Base-by-base conservation (phyloP, 2,329 filamentous ascomycete species). In the Fusarium falciforme region DNA sequence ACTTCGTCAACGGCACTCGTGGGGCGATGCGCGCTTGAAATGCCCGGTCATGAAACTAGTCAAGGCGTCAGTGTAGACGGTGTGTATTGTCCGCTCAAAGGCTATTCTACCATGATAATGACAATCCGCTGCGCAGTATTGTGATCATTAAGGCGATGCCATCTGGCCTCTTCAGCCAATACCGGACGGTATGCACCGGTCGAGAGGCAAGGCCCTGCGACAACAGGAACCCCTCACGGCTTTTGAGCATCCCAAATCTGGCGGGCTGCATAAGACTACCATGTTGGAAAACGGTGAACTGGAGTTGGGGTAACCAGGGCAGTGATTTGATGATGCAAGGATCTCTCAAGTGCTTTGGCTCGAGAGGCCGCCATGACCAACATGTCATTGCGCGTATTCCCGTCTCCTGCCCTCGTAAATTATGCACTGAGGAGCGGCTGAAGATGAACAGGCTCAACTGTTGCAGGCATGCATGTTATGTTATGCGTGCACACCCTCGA, bases 181-280 rank as follows among this genome's bases (percentile, higher is more conserved):
- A 14, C 25, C 22, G 16, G 47, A 31, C 17, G 47, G 47, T 7
- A 31, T 31, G 44, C 27, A 52, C 25, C 47, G 17, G 47, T 52
- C 47, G n/a, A 31, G 47, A 52, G 47, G 44, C 44, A 63, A 71
- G 66, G 62, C 38, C 27, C 38, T 59, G 40, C 49, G 61, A 64
- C 66, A 64, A 42, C 44, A 58, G 42, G 55, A 59, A 65, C 59
- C 36, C 36, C 49, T 60, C 52, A 49, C 31, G 33, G 36, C 10
- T 70, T 71, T 64, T 67, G 47, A 59, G 61, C 38, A 60, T 77
- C 61, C 76, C 76, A 59, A 74, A 76, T 78, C 67, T 76, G 68
- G 76, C 66, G 66, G 62, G 66, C 67, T 78, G 76, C 76, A 78
- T 75, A 60, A 61, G 61, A 68, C 67, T 78, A 76, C 70, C 70